These are phyloP conservation scores for Calonectria pseudoreteaudii DNA, from an alignment of 2,329 filamentous ascomycete genomes.

Conservation along the genomic window DNA sequence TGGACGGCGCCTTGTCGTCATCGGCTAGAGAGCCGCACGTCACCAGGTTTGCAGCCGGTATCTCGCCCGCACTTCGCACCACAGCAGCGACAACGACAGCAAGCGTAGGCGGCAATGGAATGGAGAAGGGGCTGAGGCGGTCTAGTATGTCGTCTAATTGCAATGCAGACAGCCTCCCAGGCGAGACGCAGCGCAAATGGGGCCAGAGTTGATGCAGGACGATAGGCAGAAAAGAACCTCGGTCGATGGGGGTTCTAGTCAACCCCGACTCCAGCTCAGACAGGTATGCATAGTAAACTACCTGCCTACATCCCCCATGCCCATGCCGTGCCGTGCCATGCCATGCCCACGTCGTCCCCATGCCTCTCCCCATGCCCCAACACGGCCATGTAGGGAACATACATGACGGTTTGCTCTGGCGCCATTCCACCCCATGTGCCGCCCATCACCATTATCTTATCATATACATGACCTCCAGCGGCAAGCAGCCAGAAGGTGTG, in stretches of 20 bases:
- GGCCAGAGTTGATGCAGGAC: not conserved
- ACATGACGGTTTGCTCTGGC: slow-evolving; percentile 2
- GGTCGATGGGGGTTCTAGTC: not conserved
- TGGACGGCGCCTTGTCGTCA: slow-evolving; percentile 41
- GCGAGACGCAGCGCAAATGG: not conserved
- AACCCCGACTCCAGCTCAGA: not conserved
- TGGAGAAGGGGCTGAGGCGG: slow-evolving; percentile 4
- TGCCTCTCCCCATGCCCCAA: not conserved
- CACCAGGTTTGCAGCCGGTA: slow-evolving; percentile 23
- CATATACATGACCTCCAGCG: not conserved
- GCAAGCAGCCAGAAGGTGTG: slow-evolving; percentile 8
- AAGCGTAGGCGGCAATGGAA: slow-evolving; percentile 26
- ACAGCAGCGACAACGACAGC: not conserved
- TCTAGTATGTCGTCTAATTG: not conserved
- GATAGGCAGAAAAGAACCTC: slow-evolving; percentile 24
- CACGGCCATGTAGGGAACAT: not conserved
- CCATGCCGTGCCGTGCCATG: not conserved
- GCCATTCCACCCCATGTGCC: slow-evolving; percentile 1
- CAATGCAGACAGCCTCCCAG: not conserved
- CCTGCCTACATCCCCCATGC: not conserved
- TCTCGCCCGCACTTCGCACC: not conserved
- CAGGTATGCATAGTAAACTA: not conserved
- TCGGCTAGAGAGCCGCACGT: slow-evolving; percentile 45
- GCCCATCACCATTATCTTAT: not conserved
- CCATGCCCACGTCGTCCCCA: not conserved